Base-by-base conservation (phyloP, 306 rosid genomes). In the Malus sylvestris region DNA sequence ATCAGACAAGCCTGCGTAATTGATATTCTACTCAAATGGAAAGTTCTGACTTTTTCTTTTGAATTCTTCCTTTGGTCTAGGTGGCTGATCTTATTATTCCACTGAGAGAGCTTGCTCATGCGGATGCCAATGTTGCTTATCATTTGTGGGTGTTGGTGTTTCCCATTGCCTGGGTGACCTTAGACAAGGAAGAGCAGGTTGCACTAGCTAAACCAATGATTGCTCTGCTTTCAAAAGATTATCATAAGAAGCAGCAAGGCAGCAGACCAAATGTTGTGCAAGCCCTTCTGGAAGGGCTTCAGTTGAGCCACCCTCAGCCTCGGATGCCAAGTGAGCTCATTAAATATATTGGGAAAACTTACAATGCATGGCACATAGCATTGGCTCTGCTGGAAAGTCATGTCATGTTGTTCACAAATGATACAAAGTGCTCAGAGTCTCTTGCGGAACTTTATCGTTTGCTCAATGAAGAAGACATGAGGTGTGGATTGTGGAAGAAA, bases 271-370 rank as follows among this genome's bases (percentile, higher is more conserved):
- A 96, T 85, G 99, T 96, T 67, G 99, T 96, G 73, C 99, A 96
- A 88, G 99, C 99, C 71, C 96, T 96, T 71, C 76, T 96, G 67
- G 99, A 96, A 88, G 99, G 99, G 80, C 98, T 96, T 79, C 99
- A 96, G 83, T 84, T 96, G 87, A 96, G 99, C 86, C 98, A 91
- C 82, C 99, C 99, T 74, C 99, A 96, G 82, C 99, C 98, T 44
- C 89, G 99, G 84, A 96, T 96, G 96, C 99, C 99, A 60, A 96
- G 99, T 40, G 99, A 96, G 85, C 97, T 96, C 84, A 96, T 96
- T 76, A 96, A 96, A 85, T 92, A 88, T 88, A 93, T 96, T 73
- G 99, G 99, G 49, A 92, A 91, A 83, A 92, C 99, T 44, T 96
- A 92, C 78, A 96, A 96, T 85, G 99, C 99, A 60, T 96, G 99